These are phyloP conservation scores for Leccinum subrobustum DNA, from an alignment of 1,284 basidiomycete genomes.

Conservation along the genomic window DNA sequence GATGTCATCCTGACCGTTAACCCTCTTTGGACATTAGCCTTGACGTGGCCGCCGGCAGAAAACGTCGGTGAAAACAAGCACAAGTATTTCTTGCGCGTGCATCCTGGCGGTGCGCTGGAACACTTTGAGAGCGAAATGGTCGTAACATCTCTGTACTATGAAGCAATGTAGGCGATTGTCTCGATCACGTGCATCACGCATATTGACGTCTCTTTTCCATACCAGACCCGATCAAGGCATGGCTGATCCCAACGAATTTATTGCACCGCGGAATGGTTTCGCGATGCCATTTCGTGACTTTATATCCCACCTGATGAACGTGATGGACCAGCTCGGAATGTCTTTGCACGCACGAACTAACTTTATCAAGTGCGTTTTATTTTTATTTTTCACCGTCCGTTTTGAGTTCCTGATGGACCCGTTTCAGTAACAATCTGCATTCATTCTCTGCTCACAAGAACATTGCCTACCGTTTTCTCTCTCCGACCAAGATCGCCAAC, in stretches of 20 bases:
- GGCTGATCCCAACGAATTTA: slow-evolving; percentile 71
- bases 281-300: slow-evolving; percentile 79
- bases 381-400: slow-evolving; percentile 4
- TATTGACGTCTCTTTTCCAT: slow-evolving; percentile 8
- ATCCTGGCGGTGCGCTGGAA: slow-evolving; percentile 77
- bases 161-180: slow-evolving; percentile 58
- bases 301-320: slow-evolving; percentile 70
- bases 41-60: slow-evolving; percentile 76
- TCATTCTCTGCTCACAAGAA: slow-evolving; percentile 73
- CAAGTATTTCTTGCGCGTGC: slow-evolving; percentile 76
- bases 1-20: slow-evolving; percentile 71
- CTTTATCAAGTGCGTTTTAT: slow-evolving; percentile 64
- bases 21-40: slow-evolving; percentile 64
- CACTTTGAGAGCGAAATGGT: slow-evolving; percentile 78
- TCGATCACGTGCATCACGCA: neutral
- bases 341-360: slow-evolving; percentile 74
- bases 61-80: slow-evolving; percentile 62
- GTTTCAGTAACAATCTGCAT: slow-evolving; percentile 64
- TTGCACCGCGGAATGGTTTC: slow-evolving; percentile 74
- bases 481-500: slow-evolving; percentile 70
- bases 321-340: slow-evolving; percentile 76
- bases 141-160: slow-evolving; percentile 75
- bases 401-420: slow-evolving; percentile 1
- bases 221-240: slow-evolving; percentile 67
- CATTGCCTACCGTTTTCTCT: slow-evolving; percentile 82